Percentiles rank a stretch among this genome's conserved stretches.
phyloP scores from a whole-genome alignment of 371 early-diverging fungal species.

The Blyttiomyces sp. region DNA sequence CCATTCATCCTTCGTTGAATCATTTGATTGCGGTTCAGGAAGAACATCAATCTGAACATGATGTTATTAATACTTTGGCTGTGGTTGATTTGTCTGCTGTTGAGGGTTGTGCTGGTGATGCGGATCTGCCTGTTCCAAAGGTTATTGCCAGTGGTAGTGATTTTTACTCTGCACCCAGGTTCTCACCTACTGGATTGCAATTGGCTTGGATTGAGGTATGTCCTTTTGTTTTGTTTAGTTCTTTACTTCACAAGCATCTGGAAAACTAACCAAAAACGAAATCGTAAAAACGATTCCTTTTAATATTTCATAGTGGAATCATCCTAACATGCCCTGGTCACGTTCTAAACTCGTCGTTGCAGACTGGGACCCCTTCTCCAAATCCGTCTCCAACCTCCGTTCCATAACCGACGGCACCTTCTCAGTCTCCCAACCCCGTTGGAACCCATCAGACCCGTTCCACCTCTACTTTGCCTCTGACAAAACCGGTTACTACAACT shows the following conservation, averaged over 20 bases:
- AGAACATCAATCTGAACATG: conserved; percentile 56
- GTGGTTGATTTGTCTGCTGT: conserved; percentile 42
- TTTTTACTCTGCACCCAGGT: conserved; percentile 63
- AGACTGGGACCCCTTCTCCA: conserved; percentile 33
- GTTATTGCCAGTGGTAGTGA: conserved; percentile 58
- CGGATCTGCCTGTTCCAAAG: too few species aligned
- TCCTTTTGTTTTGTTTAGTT: too few species aligned
- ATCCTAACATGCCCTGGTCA: conserved; percentile 80
- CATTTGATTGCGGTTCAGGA: conserved; percentile 65
- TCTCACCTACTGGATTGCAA: conserved; percentile 37
- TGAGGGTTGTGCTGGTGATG: conserved; percentile 3
- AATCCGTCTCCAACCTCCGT: conserved; percentile 9
- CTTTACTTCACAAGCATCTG: too few species aligned
- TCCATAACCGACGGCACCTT: conserved; percentile 2
- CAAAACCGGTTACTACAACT: conserved; percentile 66
- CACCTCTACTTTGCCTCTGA: conserved; percentile 63
- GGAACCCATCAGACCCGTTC: conserved; percentile 34
- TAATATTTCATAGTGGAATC: conserved; percentile 71
- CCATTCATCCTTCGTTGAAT: conserved; percentile 48
- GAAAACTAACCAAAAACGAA: too few species aligned
- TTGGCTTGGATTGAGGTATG: conserved; percentile 62
- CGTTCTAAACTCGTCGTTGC: conserved; percentile 58
- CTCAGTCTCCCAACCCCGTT: conserved; percentile 65
- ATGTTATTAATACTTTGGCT: conserved; percentile 59
- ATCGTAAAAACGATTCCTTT: too few species aligned